These are phyloP conservation scores for Tetradesmus lagerheimii DNA, from an alignment of 139 green algal genomes.

Conservation along the genomic window DNA sequence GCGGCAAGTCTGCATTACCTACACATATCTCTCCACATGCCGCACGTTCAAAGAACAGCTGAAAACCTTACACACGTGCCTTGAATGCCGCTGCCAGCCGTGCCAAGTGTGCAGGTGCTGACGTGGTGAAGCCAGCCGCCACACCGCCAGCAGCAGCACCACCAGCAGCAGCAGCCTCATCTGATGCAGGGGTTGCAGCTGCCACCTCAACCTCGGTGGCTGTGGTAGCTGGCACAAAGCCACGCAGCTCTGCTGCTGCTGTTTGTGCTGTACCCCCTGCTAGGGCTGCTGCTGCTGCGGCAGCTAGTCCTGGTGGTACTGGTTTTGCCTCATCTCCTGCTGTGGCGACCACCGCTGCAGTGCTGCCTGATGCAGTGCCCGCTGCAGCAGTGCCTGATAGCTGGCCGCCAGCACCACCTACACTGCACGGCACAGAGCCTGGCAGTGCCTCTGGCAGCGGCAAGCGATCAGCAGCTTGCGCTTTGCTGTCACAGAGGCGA, in stretches of 20 bases:
- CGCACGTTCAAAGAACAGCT: too few species aligned
- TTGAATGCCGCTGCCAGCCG: neutral
- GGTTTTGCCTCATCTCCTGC: neutral
- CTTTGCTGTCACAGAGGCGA: neutral
- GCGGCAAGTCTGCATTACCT: too few species aligned
- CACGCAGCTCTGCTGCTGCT: neutral
- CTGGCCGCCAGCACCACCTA: neutral
- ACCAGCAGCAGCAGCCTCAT: neutral
- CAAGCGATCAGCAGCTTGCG: neutral
- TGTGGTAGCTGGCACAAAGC: neutral
- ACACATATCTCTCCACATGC: too few species aligned
- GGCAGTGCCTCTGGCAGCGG: neutral
- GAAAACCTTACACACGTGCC: neutral
- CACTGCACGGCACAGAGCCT: neutral
- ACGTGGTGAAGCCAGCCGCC: neutral
- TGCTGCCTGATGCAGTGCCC: neutral
- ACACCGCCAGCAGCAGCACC: neutral
- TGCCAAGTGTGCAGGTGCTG: neutral
- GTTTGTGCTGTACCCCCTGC: neutral
- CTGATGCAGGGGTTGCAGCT: too few species aligned
- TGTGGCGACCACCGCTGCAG: neutral
- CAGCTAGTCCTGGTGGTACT: neutral
- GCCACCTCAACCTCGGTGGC: neutral
- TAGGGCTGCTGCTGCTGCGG: neutral
- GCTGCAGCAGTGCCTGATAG: neutral